These are phyloP conservation scores for Podospora tetraspora DNA, from an alignment of 495 filamentous ascomycete species.

Conservation along the genomic window DNA sequence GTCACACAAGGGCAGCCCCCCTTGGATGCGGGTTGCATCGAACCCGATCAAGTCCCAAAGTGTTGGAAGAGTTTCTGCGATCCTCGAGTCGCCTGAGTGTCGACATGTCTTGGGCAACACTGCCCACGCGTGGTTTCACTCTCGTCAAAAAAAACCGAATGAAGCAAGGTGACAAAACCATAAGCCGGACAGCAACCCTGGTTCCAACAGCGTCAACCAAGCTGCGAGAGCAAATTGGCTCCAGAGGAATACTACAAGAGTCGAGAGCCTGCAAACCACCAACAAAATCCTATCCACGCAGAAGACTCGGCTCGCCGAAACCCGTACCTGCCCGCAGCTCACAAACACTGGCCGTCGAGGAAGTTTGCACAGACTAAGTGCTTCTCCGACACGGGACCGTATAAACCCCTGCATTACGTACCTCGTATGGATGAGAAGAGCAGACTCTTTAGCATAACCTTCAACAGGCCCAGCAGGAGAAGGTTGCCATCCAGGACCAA, in stretches of 20 bases:
- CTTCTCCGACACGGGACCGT: not conserved
- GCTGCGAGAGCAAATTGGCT: not conserved
- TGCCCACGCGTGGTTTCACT: slow-evolving; percentile 1
- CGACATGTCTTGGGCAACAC: not conserved
- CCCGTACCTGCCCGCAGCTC: not conserved
- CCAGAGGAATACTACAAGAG: not conserved
- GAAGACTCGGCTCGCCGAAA: not conserved
- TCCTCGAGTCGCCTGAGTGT: not conserved
- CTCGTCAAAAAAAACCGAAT: slow-evolving; percentile 38
- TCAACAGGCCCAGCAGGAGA: not conserved
- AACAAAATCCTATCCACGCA: not conserved
- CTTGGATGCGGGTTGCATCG: slow-evolving; percentile 1
- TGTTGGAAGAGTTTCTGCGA: not conserved
- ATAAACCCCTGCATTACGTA: not conserved
- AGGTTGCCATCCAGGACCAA: not conserved
- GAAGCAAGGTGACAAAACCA: slow-evolving; percentile 16
- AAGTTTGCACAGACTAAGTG: not conserved
- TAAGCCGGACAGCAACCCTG: not conserved
- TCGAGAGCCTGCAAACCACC: not conserved
- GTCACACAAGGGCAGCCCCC: not conserved
- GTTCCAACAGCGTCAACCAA: not conserved
- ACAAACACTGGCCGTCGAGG: not conserved
- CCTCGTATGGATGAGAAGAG: not conserved
- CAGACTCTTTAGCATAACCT: not conserved
- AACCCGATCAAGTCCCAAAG: slow-evolving; percentile 1